Evolutionary conservation across 495 filamentous ascomycete genomes (phyloP).

Genomic region (Aspergillus sparsus): DNA sequence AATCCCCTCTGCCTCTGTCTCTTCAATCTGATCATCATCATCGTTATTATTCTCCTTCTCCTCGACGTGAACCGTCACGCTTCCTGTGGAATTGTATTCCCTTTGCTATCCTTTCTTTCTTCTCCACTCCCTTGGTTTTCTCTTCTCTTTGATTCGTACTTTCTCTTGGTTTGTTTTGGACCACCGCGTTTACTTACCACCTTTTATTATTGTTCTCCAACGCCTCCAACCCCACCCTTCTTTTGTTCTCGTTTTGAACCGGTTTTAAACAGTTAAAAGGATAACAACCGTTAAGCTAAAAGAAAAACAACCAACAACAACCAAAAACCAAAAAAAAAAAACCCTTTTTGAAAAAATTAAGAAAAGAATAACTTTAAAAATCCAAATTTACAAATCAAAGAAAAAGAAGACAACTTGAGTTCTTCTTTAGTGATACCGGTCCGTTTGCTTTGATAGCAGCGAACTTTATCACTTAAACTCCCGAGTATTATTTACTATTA

Average conservation of each 20-base stretch:
- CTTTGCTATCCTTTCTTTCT: neutral
- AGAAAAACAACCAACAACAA: too few relatives aligned
- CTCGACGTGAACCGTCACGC: neutral
- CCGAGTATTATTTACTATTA: too few relatives aligned
- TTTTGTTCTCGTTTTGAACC: neutral
- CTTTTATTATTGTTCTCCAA: neutral
- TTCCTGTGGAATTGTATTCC: neutral
- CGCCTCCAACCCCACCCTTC: neutral
- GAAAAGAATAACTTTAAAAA: too few relatives aligned
- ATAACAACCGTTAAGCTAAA: too few relatives aligned
- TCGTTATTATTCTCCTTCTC: neutral
- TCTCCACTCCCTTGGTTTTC: neutral
- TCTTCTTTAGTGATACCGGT: neutral
- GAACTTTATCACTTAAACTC: too few relatives aligned
- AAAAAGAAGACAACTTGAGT: neutral
- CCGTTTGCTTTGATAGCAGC: conserved; percentile 13
- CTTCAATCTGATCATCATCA: neutral
- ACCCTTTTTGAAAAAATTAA: too few relatives aligned
- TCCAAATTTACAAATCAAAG: too few relatives aligned
- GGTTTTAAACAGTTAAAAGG: neutral
- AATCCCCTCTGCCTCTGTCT: neutral
- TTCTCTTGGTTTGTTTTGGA: conserved; percentile 1
- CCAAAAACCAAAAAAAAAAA: too few relatives aligned
- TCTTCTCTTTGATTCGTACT: conserved; percentile 5
- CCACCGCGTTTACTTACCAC: neutral